phyloP scores from a whole-genome alignment of 768 basidiomycete species.

The Boletales sp. region DNA sequence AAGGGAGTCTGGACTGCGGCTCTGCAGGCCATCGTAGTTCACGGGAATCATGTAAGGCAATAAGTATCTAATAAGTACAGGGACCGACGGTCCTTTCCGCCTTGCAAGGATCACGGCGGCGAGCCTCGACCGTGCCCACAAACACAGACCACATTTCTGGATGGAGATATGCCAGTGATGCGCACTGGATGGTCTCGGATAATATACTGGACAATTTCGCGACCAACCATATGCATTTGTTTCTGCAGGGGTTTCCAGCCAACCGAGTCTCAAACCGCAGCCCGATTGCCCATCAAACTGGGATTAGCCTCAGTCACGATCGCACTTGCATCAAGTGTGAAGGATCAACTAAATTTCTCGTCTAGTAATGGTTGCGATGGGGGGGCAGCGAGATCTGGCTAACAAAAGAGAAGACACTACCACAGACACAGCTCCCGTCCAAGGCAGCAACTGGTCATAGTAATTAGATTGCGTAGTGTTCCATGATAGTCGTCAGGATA shows the following conservation, averaged over 20 bases:
- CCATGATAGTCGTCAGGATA: constrained; percentile 12
- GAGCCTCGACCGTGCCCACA: too few relatives aligned
- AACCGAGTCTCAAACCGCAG: neutral
- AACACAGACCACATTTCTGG: too few relatives aligned
- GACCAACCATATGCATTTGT: neutral
- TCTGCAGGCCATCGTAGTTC: too few relatives aligned
- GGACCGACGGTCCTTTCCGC: too few relatives aligned
- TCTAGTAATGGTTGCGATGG: neutral
- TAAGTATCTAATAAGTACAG: too few relatives aligned
- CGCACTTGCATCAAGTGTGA: neutral
- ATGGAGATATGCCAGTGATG: too few relatives aligned
- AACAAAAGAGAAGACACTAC: constrained; percentile 6
- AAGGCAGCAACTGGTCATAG: neutral
- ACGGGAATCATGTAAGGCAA: too few relatives aligned
- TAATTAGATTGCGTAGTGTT: constrained; percentile 20
- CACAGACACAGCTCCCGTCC: constrained; percentile 4
- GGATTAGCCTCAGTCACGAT: neutral
- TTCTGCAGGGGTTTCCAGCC: neutral
- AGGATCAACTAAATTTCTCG: constrained; percentile 1
- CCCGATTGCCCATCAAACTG: neutral
- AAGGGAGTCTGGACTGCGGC: too few relatives aligned
- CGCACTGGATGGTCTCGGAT: too few relatives aligned
- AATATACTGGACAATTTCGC: neutral
- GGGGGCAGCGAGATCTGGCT: neutral
- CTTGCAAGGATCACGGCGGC: too few relatives aligned